Conservation (phyloP, 148 eudicot genomes). For the Camellia japonica region DNA sequence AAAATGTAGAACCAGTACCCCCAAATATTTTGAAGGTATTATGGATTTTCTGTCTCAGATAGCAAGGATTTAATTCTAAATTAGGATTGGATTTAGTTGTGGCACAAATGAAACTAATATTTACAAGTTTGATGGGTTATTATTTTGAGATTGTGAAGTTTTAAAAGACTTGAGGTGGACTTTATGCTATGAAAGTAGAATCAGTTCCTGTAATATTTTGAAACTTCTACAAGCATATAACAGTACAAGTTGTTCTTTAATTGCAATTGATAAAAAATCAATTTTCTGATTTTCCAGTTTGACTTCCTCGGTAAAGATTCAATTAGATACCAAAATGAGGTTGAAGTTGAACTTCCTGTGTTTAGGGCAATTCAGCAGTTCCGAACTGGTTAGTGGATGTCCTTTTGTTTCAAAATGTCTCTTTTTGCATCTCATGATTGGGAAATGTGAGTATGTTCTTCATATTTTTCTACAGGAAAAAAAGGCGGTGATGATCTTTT, state of each 20-base stretch:
- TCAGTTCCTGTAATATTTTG: slow-evolving; percentile 6
- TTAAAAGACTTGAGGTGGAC: background rate
- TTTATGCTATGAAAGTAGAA: background rate
- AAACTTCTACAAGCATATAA: background rate
- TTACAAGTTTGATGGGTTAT: background rate
- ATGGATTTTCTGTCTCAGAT: background rate
- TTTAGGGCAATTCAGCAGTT: slow-evolving; percentile 86
- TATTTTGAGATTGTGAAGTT: background rate
- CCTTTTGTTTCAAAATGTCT: slow-evolving; percentile 8
- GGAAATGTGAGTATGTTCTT: background rate
- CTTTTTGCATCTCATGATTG: background rate
- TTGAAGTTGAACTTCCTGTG: slow-evolving; percentile 68
- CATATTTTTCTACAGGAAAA: slow-evolving; percentile 53
- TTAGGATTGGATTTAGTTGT: background rate
- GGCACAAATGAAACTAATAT: background rate
- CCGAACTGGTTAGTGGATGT: slow-evolving; percentile 39
- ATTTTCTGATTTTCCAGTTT: slow-evolving; percentile 51
- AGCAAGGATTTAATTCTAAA: background rate
- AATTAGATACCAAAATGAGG: slow-evolving; percentile 78
- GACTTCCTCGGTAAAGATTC: slow-evolving; percentile 99
- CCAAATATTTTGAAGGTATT: slow-evolving; percentile 81
- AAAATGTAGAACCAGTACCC: slow-evolving; percentile 86
- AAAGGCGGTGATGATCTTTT: slow-evolving; percentile 79
- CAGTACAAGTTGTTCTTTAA: background rate
- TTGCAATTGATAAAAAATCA: too few relatives aligned